Conservation (phyloP, 116 monocot species). For the Papilionanthe hybrid region DNA sequence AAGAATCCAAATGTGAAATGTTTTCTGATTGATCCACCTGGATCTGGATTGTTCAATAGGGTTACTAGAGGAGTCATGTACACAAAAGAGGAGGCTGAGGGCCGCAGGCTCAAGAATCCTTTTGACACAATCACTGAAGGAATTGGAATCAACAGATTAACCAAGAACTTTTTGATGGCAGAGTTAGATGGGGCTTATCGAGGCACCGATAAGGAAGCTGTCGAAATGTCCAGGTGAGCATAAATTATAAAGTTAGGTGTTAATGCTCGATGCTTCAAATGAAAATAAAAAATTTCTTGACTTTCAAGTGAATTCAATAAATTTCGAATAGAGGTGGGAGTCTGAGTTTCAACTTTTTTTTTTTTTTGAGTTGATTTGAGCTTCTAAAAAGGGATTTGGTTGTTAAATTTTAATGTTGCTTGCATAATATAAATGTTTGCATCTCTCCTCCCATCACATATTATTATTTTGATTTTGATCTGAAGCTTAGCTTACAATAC, state of each 20-base stretch:
- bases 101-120: constrained; percentile 88
- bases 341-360: too few relatives aligned
- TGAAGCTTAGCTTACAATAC: too few relatives aligned
- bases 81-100: constrained; percentile 94
- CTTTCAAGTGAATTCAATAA: too few relatives aligned
- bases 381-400: too few relatives aligned
- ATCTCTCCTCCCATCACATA: too few relatives aligned
- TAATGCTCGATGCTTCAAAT: neutral
- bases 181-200: constrained; percentile 80
- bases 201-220: constrained; percentile 84
- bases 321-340: too few relatives aligned
- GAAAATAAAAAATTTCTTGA: neutral
- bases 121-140: constrained; percentile 98
- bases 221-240: constrained; percentile 87
- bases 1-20: constrained; percentile 80
- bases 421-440: too few relatives aligned
- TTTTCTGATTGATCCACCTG: constrained; percentile 87
- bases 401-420: too few relatives aligned
- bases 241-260: neutral
- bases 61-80: constrained; percentile 98
- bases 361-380: too few relatives aligned
- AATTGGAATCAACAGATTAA: constrained; percentile 91
- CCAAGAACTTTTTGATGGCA: constrained; percentile 88
- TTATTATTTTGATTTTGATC: too few relatives aligned
- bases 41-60: constrained; percentile 95